Evolutionary conservation across 139 green algal genomes (phyloP).

Genomic region (Chlamydomonas urium): DNA sequence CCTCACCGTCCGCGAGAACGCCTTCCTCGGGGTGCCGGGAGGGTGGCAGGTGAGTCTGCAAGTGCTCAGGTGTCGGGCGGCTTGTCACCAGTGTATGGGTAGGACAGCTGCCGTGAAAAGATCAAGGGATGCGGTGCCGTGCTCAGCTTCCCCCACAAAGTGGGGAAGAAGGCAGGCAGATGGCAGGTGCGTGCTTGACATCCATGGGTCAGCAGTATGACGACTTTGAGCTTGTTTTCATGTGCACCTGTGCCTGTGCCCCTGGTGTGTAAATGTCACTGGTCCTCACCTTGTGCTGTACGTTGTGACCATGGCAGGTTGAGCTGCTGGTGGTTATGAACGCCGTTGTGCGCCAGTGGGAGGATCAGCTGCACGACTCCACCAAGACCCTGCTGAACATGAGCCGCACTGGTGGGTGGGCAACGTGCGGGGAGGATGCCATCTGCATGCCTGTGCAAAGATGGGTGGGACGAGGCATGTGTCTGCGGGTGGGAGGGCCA

Average conservation of each 20-base stretch:
- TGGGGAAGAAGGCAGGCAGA: not conserved
- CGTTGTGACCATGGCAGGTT: not conserved
- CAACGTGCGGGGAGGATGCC: not conserved
- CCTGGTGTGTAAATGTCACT: not conserved
- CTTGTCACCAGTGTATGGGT: not conserved
- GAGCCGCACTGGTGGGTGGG: not conserved
- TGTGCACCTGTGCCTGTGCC: not conserved
- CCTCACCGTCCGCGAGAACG: conserved; percentile 1
- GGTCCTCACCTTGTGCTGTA: not conserved
- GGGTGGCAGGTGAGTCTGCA: conserved; percentile 4
- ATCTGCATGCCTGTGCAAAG: not conserved
- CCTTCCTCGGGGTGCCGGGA: conserved; percentile 8
- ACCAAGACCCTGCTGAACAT: not conserved
- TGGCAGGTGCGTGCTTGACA: not conserved
- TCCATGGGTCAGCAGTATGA: not conserved
- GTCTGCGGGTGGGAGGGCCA: not conserved
- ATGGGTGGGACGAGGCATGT: not conserved
- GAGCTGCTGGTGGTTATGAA: conserved; percentile 10
- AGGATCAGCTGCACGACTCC: not conserved
- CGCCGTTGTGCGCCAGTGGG: not conserved
- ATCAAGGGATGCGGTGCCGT: too few relatives aligned
- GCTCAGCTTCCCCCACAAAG: too few relatives aligned
- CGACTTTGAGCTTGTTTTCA: not conserved
- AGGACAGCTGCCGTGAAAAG: not conserved
- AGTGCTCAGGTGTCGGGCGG: not conserved